Evolutionary conservation across 495 filamentous ascomycete species (phyloP).

Genomic region (Copromyces sp.): DNA sequence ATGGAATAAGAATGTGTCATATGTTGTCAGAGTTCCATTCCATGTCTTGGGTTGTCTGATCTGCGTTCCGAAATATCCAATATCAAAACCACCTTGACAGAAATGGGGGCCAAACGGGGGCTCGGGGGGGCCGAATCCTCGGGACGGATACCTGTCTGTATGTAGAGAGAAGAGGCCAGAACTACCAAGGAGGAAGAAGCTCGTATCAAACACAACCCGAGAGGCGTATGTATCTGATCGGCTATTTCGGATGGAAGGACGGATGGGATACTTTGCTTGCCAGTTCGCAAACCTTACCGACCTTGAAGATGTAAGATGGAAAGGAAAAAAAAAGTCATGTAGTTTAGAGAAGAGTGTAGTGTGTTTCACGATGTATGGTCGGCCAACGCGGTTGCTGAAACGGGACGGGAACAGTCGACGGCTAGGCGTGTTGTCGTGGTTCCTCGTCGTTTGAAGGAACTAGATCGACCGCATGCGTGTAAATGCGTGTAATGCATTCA

Average conservation of each 20-base stretch:
- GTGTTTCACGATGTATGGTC: background rate
- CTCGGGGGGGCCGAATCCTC: background rate
- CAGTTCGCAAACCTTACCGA: background rate
- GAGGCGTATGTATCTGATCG: background rate
- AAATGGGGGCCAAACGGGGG: background rate
- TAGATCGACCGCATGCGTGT: background rate
- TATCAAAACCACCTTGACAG: background rate
- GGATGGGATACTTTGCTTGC: background rate
- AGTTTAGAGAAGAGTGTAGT: background rate
- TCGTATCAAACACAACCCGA: background rate
- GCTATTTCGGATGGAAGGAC: background rate
- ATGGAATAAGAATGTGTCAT: background rate
- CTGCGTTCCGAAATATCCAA: background rate
- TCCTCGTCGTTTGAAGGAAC: background rate
- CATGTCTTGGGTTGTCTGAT: background rate
- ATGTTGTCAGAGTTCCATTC: background rate
- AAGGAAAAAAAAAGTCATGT: background rate
- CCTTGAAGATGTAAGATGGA: background rate
- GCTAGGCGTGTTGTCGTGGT: background rate
- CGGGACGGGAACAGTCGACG: background rate
- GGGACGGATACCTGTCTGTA: background rate
- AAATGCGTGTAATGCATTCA: background rate
- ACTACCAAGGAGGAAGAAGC: background rate
- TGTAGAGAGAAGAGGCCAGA: background rate
- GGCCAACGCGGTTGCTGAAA: background rate